Evolutionary conservation across 495 filamentous ascomycete genomes (phyloP).

Genomic region (Parathielavia hyrcaniae): DNA sequence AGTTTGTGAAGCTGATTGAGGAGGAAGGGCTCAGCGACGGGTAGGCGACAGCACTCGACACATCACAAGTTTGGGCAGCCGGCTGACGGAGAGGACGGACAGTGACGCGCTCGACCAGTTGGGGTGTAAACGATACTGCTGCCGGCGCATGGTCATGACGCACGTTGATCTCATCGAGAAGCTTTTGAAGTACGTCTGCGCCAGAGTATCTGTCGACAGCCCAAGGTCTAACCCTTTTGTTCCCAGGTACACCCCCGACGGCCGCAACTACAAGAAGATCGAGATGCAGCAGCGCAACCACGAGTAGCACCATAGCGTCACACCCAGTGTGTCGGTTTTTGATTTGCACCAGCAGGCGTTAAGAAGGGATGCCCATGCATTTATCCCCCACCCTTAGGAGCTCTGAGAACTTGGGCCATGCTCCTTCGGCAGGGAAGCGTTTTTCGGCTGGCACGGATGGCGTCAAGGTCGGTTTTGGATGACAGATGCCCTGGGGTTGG

Average conservation of each 20-base stretch:
- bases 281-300: constrained; percentile 19
- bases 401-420: not conserved
- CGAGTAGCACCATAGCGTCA: not conserved
- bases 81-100: constrained; percentile 1
- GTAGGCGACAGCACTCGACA: constrained; percentile 42
- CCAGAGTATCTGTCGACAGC: not conserved
- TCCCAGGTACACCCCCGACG: constrained; percentile 46
- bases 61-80: not conserved
- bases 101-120: constrained; percentile 85
- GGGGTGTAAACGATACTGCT: constrained; percentile 92
- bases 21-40: constrained; percentile 69
- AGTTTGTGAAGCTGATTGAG: constrained; percentile 78
- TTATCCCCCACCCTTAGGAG: not conserved
- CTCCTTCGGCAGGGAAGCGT: not conserved
- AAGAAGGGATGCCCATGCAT: constrained; percentile 1
- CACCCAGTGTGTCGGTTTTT: not conserved
- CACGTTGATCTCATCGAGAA: constrained; percentile 99
- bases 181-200: constrained; percentile 70
- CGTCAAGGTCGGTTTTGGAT: constrained; percentile 18
- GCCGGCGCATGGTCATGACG: constrained; percentile 98
- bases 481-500: not conserved
- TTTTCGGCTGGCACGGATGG: constrained; percentile 3
- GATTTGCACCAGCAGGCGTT: constrained; percentile 15
- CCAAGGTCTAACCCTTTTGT: constrained; percentile 6
- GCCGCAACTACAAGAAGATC: constrained; percentile 50